phyloP scores from a whole-genome alignment of 345 rosid genomes.

The Syzygium oleosum region DNA sequence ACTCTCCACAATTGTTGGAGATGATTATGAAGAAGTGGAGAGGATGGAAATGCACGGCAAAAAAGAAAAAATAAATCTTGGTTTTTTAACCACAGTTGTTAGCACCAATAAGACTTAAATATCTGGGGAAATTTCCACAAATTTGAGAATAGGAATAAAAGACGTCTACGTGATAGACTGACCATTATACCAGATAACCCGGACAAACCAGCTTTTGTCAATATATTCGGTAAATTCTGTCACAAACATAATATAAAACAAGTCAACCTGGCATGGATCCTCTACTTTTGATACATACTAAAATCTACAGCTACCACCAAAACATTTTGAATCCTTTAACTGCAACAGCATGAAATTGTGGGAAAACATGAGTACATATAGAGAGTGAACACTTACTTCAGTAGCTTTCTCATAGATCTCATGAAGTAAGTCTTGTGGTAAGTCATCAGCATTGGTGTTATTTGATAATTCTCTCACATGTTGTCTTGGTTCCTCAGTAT shows the following conservation, averaged over 20 bases:
- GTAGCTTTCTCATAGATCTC: constrained; percentile 42
- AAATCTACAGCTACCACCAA: not conserved
- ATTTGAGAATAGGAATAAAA: not conserved
- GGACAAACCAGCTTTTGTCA: not conserved
- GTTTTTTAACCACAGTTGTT: not conserved
- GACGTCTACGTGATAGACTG: not conserved
- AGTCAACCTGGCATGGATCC: not conserved
- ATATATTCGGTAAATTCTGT: not conserved
- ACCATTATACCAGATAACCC: not conserved
- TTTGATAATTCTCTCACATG: constrained; percentile 21
- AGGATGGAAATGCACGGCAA: not conserved
- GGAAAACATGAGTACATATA: not conserved
- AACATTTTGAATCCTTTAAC: not conserved
- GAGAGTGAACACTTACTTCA: constrained; percentile 22
- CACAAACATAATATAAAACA: not conserved
- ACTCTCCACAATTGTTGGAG: not conserved
- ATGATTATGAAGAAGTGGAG: not conserved
- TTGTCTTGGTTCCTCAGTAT: constrained; percentile 18
- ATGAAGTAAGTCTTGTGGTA: constrained; percentile 42
- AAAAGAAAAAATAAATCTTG: not conserved
- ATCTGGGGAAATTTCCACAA: not conserved
- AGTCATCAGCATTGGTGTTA: constrained; percentile 14
- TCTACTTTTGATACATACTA: not conserved
- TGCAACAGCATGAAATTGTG: not conserved
- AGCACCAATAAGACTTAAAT: not conserved